Evolutionary conservation across 371 early-diverging fungal species (phyloP).

Genomic region (Mortierella sp.): DNA sequence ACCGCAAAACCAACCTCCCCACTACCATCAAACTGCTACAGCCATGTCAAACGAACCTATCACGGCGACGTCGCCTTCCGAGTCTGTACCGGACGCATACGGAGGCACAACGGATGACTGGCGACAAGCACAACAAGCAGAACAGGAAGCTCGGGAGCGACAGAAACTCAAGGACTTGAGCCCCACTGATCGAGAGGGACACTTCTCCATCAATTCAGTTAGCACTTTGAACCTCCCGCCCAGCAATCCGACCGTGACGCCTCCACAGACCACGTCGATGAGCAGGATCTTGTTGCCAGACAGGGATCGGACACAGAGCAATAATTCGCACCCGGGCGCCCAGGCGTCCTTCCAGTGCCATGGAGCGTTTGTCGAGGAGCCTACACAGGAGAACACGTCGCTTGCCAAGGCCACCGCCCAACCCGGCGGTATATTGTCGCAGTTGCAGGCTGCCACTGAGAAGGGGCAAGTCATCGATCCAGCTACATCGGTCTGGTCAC

Average conservation of each 20-base stretch:
- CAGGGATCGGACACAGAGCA: constrained; percentile 23
- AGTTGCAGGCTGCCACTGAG: constrained; percentile 41
- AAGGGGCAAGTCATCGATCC: constrained; percentile 46
- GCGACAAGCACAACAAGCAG: constrained; percentile 40
- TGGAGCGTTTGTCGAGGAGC: constrained; percentile 11
- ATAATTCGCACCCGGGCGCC: not conserved
- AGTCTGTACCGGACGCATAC: constrained; percentile 39
- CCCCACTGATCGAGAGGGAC: constrained; percentile 30
- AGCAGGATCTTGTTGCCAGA: constrained; percentile 50
- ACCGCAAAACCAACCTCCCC: constrained; percentile 23
- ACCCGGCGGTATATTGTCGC: constrained; percentile 39
- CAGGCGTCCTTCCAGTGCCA: not conserved
- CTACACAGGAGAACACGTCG: constrained; percentile 35
- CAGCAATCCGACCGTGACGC: constrained; percentile 10
- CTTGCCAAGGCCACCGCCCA: constrained; percentile 39
- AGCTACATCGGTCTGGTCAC: constrained; percentile 23
- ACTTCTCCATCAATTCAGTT: constrained; percentile 46
- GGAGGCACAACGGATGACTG: constrained; percentile 54
- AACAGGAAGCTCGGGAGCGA: constrained; percentile 36
- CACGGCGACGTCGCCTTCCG: constrained; percentile 6
- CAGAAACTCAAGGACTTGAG: constrained; percentile 26
- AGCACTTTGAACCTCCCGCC: constrained; percentile 51
- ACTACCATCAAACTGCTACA: constrained; percentile 15
- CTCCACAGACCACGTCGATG: constrained; percentile 14
- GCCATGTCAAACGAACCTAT: constrained; percentile 39